Base-by-base conservation (phyloP, 129 eudicot species). In the Smallanthus sonchifolius region DNA sequence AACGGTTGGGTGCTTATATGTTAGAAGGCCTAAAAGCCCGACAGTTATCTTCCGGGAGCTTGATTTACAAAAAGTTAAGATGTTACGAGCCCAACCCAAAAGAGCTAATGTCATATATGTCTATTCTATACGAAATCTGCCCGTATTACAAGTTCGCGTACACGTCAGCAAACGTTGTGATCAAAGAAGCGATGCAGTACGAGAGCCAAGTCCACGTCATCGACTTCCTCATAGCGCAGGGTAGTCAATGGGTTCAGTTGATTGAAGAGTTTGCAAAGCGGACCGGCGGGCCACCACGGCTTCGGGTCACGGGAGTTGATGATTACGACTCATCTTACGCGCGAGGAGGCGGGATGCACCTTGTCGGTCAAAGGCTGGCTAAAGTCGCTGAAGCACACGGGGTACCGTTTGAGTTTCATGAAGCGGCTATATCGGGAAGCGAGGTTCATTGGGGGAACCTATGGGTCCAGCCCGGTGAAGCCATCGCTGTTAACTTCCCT, bases 331-430 rank as follows among this genome's bases (percentile, higher is more conserved):
- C 91, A 7, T 80, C 84, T 40, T 77, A 84, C 14, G 91, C 91
- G 10, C 86, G 91, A n/a, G 88, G 81, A 3, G 88, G 86, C 20
- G 91, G 91, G 37, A 84, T 81, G 11, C 59, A 81, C 2, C 56
- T 81, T 4, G 88, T 87, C 15, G 86, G 88, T 32, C 40, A 87
- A 65, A 59, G 80, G 73, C 82, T 87, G 7, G 45, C 86, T 1
- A 40, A 87, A 73, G 74, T 65, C 5, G 96, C 97, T 0, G 57
- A 49, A 14, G 72, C 78, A 13, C 55, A 83, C 36, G 97, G 97
- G 1, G 96, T 92, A 32, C 89, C 84, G 7, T 89, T 92, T 37
- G 91, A 85, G 60, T 92, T 92, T 70, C 83, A 92, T 61, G 87
- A 82, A 4, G 96, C 97, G 0, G 97, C 84, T 3, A 79, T 72